Evolutionary conservation across 1,139 yeast genomes (phyloP), one percentile per base, ranked within the genome.

Genomic region (Eremothecium gossypii): DNA sequence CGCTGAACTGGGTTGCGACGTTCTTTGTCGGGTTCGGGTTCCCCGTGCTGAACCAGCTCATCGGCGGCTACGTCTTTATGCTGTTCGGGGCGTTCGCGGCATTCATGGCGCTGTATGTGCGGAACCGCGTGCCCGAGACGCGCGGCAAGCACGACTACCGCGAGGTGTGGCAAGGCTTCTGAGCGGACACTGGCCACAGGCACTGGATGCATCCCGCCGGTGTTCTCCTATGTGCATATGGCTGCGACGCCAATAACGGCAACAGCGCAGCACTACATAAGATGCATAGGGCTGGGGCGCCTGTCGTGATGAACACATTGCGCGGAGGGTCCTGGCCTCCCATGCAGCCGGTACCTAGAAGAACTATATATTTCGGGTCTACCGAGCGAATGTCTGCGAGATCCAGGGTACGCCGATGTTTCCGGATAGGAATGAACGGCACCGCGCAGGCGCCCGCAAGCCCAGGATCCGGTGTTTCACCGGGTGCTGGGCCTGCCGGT

Each of bases 1-100:
- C 87, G 9, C 76, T 86, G 68, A 91, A 89, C 61, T 89, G 97
- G 96, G 54, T 83, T 8, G 83, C 95, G 5, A 87, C 96, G 0
- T 89, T 91, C 55, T 53, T 78, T 1, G 79, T 89, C 33, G 96
- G 95, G 0, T 82, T 72, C 50, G 58, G 77, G 33, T 91, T 91
- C 68, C 98, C 98, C 1, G 65, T 80, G 5, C 62, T 84, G 38
- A 79, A 80, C 57, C 66, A 67, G 26, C 51, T 64, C 7, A 60
- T 87, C 35, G 96, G 95, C 8, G 87, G 95, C 0, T 76, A 76
- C 35, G 87, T 83, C n/a, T 91, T 84, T 63, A 69, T 78, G 45
- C 59, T 85, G 9, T 89, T 91, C 61, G 76, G 93, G 0, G 45
- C 58, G 8, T 71, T 77, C 60, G 75, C 86, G 54, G 61, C 60